phyloP scores from a whole-genome alignment of 2,329 filamentous ascomycete species.

The Huntiella moniliformis region DNA sequence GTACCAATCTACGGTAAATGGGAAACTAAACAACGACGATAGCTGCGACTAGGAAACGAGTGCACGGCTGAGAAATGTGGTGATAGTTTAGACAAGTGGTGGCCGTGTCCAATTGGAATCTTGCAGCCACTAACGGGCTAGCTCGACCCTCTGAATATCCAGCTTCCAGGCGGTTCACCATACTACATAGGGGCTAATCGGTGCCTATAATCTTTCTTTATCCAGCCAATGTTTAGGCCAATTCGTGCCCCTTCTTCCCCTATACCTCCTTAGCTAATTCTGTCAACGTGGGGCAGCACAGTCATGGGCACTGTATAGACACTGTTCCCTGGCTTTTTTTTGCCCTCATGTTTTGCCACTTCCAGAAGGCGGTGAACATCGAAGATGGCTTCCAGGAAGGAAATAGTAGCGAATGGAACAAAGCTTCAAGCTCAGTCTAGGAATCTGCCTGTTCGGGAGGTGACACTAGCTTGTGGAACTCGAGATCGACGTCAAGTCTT shows the following conservation, averaged over 20 bases:
- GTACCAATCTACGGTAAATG: background rate
- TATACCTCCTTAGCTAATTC: too few species aligned
- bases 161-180: too few species aligned
- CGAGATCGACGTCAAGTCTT: too few species aligned
- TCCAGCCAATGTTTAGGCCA: too few species aligned
- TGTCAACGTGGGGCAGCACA: constrained; percentile 1
- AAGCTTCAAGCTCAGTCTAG: background rate
- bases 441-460: too few species aligned
- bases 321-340: constrained; percentile 2
- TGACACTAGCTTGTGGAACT: too few species aligned
- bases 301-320: background rate
- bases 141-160: too few species aligned
- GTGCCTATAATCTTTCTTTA: too few species aligned
- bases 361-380: constrained; percentile 3
- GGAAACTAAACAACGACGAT: constrained; percentile 2
- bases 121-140: too few species aligned
- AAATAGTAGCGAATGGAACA: constrained; percentile 3
- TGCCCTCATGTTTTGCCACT: background rate
- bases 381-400: background rate
- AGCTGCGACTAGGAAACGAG: background rate
- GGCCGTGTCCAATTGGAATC: constrained; percentile 1
- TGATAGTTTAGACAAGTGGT: constrained; percentile 8
- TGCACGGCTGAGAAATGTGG: constrained; percentile 8
- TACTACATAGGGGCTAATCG: too few species aligned
- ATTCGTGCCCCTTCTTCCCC: too few species aligned